Evolutionary conservation across 352 stramenopile species (phyloP).

Genomic region (Thalassiosira exigua): DNA sequence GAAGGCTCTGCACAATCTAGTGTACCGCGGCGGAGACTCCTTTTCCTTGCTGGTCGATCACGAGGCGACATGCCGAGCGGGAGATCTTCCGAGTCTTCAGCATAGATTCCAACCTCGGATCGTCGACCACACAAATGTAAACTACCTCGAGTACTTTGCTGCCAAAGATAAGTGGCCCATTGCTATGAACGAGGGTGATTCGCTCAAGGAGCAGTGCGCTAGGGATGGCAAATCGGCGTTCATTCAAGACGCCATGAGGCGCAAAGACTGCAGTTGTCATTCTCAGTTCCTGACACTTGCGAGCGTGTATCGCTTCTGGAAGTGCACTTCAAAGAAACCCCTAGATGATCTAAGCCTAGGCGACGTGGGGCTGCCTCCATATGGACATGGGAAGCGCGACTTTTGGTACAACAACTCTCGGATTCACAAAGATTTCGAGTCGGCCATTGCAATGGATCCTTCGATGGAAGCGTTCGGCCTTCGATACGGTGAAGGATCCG

Average conservation of each 20-base stretch:
- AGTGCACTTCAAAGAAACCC: conserved; percentile 87
- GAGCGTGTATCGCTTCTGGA: conserved; percentile 92
- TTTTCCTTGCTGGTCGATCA: conserved; percentile 90
- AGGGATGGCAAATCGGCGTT: conserved; percentile 94
- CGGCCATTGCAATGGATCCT: conserved; percentile 80
- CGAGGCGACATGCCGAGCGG: conserved; percentile 90
- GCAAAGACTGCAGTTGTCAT: conserved; percentile 92
- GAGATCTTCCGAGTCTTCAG: conserved; percentile 42
- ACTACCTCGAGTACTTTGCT: conserved; percentile 69
- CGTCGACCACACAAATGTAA: conserved; percentile 84
- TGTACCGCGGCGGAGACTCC: conserved; percentile 90
- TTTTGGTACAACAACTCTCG: conserved; percentile 81
- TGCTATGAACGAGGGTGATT: conserved; percentile 56
- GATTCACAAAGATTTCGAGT: conserved; percentile 57
- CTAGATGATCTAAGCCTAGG: conserved; percentile 81
- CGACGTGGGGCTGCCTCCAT: conserved; percentile 43
- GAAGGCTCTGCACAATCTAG: conserved; percentile 76
- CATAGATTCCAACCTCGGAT: conserved; percentile 73
- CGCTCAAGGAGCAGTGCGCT: conserved; percentile 80
- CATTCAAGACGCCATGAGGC: conserved; percentile 88
- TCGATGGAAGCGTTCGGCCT: conserved; percentile 72
- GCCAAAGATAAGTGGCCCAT: conserved; percentile 43
- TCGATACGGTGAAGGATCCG: conserved; percentile 43
- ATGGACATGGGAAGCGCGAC: conserved; percentile 68
- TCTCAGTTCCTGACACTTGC: conserved; percentile 88